A percentile compares a stretch with the other conserved stretches of the same genome.
Evolutionary conservation across 2,329 filamentous ascomycete genomes (phyloP).

Genomic region (Xylariaceae sp.): DNA sequence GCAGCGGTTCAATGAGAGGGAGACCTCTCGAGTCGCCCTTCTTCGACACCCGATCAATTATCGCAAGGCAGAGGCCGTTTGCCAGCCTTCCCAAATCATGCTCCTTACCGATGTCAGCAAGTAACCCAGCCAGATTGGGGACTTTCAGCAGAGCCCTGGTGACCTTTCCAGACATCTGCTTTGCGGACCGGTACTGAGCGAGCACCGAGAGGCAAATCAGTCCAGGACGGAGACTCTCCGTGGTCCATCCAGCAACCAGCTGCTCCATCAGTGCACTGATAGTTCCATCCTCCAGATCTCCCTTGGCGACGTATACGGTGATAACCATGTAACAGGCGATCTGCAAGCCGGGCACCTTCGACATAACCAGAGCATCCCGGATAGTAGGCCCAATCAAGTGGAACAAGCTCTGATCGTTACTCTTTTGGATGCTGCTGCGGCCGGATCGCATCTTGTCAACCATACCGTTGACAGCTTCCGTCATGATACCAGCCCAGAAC

Average conservation of each 20-base stretch:
- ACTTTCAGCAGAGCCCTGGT: slow-evolving; percentile 64
- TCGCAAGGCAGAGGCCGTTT: slow-evolving; percentile 63
- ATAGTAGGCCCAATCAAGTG: slow-evolving; percentile 62
- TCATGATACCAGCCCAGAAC: slow-evolving; percentile 87
- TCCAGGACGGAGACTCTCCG: slow-evolving; percentile 65
- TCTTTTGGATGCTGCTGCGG: slow-evolving; percentile 66
- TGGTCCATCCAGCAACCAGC: slow-evolving; percentile 69
- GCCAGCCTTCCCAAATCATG: slow-evolving; percentile 66
- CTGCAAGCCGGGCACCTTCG: slow-evolving; percentile 70
- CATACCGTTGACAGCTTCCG: slow-evolving; percentile 78
- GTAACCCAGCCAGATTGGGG: slow-evolving; percentile 51
- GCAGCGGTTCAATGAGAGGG: slow-evolving; percentile 54
- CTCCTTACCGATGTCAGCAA: slow-evolving; percentile 58
- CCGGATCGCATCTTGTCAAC: slow-evolving; percentile 73
- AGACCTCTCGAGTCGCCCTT: slow-evolving; percentile 54
- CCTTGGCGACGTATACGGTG: slow-evolving; percentile 78
- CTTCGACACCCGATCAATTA: slow-evolving; percentile 57
- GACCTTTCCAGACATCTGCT: slow-evolving; percentile 63
- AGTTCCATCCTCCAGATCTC: slow-evolving; percentile 69
- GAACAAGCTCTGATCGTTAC: slow-evolving; percentile 76
- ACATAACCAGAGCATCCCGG: slow-evolving; percentile 70
- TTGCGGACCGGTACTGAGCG: slow-evolving; percentile 69
- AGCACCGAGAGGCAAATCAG: slow-evolving; percentile 77
- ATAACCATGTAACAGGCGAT: slow-evolving; percentile 89
- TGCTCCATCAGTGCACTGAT: slow-evolving; percentile 89